These are phyloP conservation scores for Oryza longistaminata DNA, from an alignment of 176 grass and related monocot species.

Conservation along the genomic window DNA sequence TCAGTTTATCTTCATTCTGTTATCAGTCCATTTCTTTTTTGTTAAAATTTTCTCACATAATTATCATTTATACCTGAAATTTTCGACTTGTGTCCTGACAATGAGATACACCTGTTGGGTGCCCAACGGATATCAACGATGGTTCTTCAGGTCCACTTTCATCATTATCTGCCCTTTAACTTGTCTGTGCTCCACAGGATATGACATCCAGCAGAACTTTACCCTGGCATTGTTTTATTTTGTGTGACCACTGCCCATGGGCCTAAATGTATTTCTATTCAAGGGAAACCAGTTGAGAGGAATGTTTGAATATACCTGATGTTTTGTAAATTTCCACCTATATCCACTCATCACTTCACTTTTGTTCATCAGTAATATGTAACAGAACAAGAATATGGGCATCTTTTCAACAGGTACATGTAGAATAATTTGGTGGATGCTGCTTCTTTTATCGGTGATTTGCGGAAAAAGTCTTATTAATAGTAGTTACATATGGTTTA, in stretches of 20 bases:
- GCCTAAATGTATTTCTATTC: constrained; percentile 62
- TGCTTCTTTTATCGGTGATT: background rate
- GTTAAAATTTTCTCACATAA: constrained; percentile 14
- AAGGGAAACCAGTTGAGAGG: constrained; percentile 72
- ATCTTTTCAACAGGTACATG: background rate
- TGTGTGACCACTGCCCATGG: constrained; percentile 60
- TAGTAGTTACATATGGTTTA: too few species aligned
- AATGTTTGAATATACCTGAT: constrained; percentile 83
- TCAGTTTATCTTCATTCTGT: constrained; percentile 15
- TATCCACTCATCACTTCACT: background rate
- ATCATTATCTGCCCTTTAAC: constrained; percentile 80
- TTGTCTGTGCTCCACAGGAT: constrained; percentile 70
- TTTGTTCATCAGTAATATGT: background rate
- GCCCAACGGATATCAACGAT: constrained; percentile 58
- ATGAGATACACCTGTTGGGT: constrained; percentile 63
- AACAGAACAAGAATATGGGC: background rate
- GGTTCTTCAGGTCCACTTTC: constrained; percentile 75
- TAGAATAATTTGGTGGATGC: background rate
- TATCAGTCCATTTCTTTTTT: background rate
- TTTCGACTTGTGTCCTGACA: constrained; percentile 44
- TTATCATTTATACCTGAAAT: constrained; percentile 40
- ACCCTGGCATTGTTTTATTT: constrained; percentile 87
- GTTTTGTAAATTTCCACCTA: constrained; percentile 40
- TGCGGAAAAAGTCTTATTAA: too few species aligned
- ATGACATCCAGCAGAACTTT: constrained; percentile 59